Evolutionary conservation across 179 eudicot species (phyloP).

Genomic region (Heliamphora pulchella): DNA sequence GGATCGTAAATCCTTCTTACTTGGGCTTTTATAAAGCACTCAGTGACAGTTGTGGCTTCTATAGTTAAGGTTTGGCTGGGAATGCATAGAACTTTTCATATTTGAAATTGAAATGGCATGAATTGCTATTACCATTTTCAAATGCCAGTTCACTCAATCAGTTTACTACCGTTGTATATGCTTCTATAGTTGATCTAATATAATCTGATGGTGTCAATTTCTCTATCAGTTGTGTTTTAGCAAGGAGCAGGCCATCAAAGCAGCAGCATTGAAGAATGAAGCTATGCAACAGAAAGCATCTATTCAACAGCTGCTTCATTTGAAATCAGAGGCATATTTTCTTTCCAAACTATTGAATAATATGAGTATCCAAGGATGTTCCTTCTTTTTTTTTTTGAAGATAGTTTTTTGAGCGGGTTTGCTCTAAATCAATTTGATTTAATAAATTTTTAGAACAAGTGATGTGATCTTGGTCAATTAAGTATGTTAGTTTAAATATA

Average conservation of each 20-base stretch:
- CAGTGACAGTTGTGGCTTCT: too few relatives aligned
- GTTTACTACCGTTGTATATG: not conserved
- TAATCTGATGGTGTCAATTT: slow-evolving; percentile 2
- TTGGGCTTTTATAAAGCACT: too few relatives aligned
- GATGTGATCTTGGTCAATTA: too few relatives aligned
- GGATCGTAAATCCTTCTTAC: too few relatives aligned
- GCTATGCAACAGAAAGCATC: slow-evolving; percentile 44
- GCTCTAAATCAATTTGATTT: too few relatives aligned
- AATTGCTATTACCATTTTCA: not conserved
- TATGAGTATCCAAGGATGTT: too few relatives aligned
- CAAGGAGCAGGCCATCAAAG: slow-evolving; percentile 51
- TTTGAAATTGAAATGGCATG: not conserved
- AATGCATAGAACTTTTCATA: not conserved
- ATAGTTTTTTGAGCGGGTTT: too few relatives aligned
- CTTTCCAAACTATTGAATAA: slow-evolving; percentile 7
- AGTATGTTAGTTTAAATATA: too few relatives aligned
- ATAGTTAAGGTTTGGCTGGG: not conserved
- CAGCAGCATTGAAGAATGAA: slow-evolving; percentile 44
- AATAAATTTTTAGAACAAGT: too few relatives aligned
- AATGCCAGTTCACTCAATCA: not conserved
- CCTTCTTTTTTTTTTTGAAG: too few relatives aligned
- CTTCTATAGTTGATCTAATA: not conserved
- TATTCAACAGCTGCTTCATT: slow-evolving; percentile 41
- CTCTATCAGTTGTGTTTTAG: slow-evolving; percentile 41
- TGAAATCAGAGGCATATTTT: slow-evolving; percentile 48